Evolutionary conservation across 192 early-diverging fungal species (phyloP).

Genomic region (Coemansia sp.): DNA sequence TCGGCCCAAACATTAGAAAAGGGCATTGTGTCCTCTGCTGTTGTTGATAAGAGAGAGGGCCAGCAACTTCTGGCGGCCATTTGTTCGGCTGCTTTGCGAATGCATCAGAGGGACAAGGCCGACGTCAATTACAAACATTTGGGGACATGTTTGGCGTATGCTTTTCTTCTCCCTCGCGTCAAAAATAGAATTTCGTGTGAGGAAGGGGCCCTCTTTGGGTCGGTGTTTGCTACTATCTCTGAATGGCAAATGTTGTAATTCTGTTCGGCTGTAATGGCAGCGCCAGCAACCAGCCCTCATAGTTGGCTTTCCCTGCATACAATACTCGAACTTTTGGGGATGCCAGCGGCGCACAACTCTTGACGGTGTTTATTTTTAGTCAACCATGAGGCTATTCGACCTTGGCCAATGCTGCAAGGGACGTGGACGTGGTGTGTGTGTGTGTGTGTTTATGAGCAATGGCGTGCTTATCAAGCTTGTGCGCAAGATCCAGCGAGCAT

Average conservation of each 20-base stretch:
- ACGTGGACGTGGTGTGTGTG: background rate
- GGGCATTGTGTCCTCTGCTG: background rate
- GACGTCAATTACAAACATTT: background rate
- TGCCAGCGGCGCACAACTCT: background rate
- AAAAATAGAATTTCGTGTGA: background rate
- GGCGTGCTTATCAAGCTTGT: constrained; percentile 4
- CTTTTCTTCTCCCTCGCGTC: background rate
- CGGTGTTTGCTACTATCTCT: background rate
- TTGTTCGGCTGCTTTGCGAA: constrained; percentile 15
- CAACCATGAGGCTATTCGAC: background rate
- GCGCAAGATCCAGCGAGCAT: constrained; percentile 7
- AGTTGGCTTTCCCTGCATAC: constrained; percentile 54
- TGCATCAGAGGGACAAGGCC: background rate
- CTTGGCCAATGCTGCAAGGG: background rate
- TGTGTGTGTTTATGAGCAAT: background rate
- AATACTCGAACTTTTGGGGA: constrained; percentile 18
- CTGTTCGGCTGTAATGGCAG: background rate
- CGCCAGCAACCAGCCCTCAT: constrained; percentile 33
- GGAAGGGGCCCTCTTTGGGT: background rate
- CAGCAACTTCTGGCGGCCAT: background rate
- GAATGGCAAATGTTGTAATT: background rate
- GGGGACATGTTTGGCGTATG: background rate
- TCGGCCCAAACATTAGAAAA: background rate
- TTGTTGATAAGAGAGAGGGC: background rate
- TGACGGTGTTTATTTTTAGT: constrained; percentile 10